Base-by-base conservation (phyloP, 345 rosid species). In the Raphanus sativus region DNA sequence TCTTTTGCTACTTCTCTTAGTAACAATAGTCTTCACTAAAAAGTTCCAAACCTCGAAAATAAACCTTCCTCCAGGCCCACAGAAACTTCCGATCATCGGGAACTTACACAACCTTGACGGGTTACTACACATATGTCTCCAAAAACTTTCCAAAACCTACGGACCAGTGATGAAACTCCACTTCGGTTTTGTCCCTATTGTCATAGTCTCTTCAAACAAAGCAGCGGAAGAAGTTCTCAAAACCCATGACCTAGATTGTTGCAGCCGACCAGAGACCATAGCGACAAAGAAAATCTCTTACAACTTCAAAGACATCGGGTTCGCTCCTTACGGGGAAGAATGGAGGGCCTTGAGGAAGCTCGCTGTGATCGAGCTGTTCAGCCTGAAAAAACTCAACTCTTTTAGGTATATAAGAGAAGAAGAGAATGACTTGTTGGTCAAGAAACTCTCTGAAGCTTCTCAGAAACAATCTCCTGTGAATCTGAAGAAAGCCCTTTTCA, bases 291-390 rank as follows among this genome's bases (percentile, higher is more conserved):
- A 38, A 25, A 10, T 89, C 13, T 71, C 90, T 40, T 87, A 84
- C 75, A 79, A 79, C 24, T 62, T 77, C 80, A 9, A 74, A 3
- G 89, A 83, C 77, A n/a, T 88, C 4, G 86, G 83, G 13, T 84
- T 84, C 11, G 68, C 85, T 21, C 87, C 88, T 1, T 85, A 84
- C 5, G 79, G 73, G 0, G 78, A 68, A 42, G 79, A 85, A 11
- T 83, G 86, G 87, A 78, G 82, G 52, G 83, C 81, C 3, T 58
- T 80, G 78, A 79, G 84, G 30, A 86, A 86, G 75, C 64, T 81
- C 0, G 70, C 81, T 7, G 80, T 69, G 2, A 50, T 82, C 12
- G 77, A 80, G 73, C 12, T 80, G 26, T 71, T 80, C 77, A 50
- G 81, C 66, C 29, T 75, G 48, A 84, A 76, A 28, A 81, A 70